Conservation (phyloP, 768 basidiomycete species). For the Lactarius indigo region DNA sequence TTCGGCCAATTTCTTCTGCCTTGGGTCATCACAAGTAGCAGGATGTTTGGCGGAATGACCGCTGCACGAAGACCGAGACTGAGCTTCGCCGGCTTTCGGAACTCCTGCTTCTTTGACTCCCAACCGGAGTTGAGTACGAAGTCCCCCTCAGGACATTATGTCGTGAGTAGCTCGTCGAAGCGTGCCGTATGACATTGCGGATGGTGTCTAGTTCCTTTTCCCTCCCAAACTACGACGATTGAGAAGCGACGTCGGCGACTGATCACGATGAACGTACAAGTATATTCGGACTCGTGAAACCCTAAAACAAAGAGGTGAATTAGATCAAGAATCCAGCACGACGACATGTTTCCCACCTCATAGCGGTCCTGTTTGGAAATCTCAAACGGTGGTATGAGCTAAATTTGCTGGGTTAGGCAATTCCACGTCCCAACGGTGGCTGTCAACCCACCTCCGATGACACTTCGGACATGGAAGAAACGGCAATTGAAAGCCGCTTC, state of each 20-base stretch:
- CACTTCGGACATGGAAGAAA: constrained; percentile 53
- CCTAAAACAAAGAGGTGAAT: constrained; percentile 38
- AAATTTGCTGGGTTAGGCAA: constrained; percentile 17
- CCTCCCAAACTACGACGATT: constrained; percentile 53
- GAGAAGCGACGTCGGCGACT: background rate
- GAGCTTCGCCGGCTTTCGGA: constrained; percentile 31
- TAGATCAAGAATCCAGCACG: background rate
- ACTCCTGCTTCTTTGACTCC: constrained; percentile 31
- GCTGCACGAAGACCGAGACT: constrained; percentile 44
- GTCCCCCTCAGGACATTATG: constrained; percentile 46
- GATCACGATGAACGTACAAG: constrained; percentile 41
- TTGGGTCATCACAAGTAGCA: background rate
- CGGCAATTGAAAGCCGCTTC: constrained; percentile 53
- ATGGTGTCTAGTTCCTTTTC: constrained; percentile 68
- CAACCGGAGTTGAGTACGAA: constrained; percentile 36
- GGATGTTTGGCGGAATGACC: constrained; percentile 23
- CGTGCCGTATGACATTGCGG: constrained; percentile 51
- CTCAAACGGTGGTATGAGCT: constrained; percentile 69
- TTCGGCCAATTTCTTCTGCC: constrained; percentile 7
- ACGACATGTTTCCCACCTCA: constrained; percentile 41
- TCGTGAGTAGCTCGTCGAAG: constrained; percentile 57
- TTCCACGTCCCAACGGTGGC: background rate
- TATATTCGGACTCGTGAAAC: constrained; percentile 65
- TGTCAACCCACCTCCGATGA: constrained; percentile 47
- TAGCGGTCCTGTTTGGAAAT: constrained; percentile 64